Evolutionary conservation across 306 rosid species (phyloP).

Genomic region (Fragaria ananassa): DNA sequence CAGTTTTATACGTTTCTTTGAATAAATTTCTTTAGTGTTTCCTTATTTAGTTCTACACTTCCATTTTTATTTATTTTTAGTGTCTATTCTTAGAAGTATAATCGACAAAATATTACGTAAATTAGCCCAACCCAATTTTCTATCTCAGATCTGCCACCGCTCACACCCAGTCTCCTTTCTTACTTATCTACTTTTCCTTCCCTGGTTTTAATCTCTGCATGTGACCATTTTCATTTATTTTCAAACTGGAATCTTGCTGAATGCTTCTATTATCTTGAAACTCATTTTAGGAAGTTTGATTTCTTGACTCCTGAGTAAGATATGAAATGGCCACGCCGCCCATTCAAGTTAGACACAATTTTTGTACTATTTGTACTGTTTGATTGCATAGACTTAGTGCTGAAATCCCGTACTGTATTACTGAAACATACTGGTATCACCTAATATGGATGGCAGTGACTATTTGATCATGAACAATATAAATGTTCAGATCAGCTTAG

Average conservation of each 20-base stretch:
- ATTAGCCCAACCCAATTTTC: too few relatives aligned
- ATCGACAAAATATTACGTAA: too few relatives aligned
- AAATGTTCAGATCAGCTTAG: neutral
- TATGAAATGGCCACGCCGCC: neutral
- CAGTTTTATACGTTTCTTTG: too few relatives aligned
- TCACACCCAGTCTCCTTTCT: neutral
- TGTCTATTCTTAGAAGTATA: too few relatives aligned
- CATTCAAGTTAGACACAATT: neutral
- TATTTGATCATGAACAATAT: neutral
- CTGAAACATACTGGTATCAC: neutral
- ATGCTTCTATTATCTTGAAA: neutral
- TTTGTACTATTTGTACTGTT: neutral
- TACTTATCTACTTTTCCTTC: neutral
- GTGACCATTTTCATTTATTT: neutral
- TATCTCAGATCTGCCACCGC: neutral
- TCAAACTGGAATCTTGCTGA: neutral
- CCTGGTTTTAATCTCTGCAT: neutral
- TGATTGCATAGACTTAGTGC: neutral
- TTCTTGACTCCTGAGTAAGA: neutral
- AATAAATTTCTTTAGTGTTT: too few relatives aligned
- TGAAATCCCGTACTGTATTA: neutral
- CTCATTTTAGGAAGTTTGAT: neutral
- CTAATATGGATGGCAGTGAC: neutral
- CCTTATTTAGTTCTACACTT: too few relatives aligned
- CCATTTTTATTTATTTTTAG: too few relatives aligned